Percentiles rank a stretch among this genome's conserved stretches.
These are phyloP conservation scores for Termitomyces sp. DNA, from an alignment of 768 basidiomycete species.

Conservation along the genomic window DNA sequence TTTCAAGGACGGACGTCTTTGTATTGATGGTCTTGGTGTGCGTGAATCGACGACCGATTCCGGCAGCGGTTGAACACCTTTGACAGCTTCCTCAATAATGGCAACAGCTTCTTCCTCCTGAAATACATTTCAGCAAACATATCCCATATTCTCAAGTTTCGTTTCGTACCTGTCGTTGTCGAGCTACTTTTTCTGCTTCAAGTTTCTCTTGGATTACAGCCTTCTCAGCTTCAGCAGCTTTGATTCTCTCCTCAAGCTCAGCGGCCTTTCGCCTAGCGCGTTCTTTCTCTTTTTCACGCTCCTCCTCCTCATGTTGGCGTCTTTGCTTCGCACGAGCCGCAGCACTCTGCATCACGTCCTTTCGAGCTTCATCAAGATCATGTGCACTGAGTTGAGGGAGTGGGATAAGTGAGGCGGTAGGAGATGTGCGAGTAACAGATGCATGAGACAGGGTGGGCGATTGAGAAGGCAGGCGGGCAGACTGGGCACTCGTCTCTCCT, in stretches of 20 bases:
- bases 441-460: conserved; percentile 43
- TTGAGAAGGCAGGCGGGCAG: conserved; percentile 34
- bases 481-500: conserved; percentile 19
- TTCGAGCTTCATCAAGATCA: conserved; percentile 64
- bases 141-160: neutral
- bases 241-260: conserved; percentile 69
- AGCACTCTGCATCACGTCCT: conserved; percentile 78
- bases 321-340: conserved; percentile 82
- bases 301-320: conserved; percentile 79
- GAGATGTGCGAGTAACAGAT: conserved; percentile 35
- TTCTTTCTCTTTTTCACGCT: conserved; percentile 76
- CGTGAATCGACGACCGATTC: conserved; percentile 5
- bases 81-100: conserved; percentile 46
- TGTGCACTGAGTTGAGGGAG: conserved; percentile 32
- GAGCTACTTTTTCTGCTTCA: conserved; percentile 18
- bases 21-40: conserved; percentile 11
- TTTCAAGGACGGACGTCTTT: conserved; percentile 33
- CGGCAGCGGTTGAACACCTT: conserved; percentile 17
- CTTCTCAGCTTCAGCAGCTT: conserved; percentile 37
- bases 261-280: conserved; percentile 78
- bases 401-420: conserved; percentile 27
- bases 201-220: conserved; percentile 20
- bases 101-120: conserved; percentile 34
- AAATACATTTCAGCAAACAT: neutral
- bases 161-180: conserved; percentile 13